phyloP scores from a whole-genome alignment of 1,139 yeast species.

The Geotrichum carabidarum region DNA sequence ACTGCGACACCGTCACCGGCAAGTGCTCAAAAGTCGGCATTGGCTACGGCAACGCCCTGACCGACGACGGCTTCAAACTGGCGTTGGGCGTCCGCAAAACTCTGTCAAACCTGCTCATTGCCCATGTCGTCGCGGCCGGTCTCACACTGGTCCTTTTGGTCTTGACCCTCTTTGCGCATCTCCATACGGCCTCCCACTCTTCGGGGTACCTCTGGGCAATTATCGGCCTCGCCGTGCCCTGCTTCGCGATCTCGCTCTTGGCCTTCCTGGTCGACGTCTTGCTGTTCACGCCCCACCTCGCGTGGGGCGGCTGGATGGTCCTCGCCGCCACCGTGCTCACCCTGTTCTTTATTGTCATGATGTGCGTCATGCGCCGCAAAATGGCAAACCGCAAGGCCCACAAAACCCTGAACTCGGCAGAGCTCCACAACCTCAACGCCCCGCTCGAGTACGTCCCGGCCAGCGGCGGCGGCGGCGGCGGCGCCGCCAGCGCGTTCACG shows the following conservation, averaged over 20 bases:
- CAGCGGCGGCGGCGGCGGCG: background rate
- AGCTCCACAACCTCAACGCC: conserved; percentile 25
- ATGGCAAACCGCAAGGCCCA: conserved; percentile 44
- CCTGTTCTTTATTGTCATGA: conserved; percentile 40
- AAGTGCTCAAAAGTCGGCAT: conserved; percentile 50
- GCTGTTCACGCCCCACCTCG: conserved; percentile 48
- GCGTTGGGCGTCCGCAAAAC: conserved; percentile 58
- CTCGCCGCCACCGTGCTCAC: conserved; percentile 45
- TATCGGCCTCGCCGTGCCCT: conserved; percentile 44
- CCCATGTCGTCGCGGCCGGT: conserved; percentile 80
- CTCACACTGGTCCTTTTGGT: conserved; percentile 52
- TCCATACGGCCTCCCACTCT: conserved; percentile 39
- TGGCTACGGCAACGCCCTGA: conserved; percentile 42
- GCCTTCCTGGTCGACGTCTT: conserved; percentile 53
- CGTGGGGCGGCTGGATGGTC: conserved; percentile 54
- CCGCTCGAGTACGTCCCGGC: background rate
- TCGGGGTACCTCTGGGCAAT: conserved; percentile 38
- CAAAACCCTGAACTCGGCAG: conserved; percentile 26
- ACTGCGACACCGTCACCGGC: conserved; percentile 47
- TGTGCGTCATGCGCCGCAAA: conserved; percentile 51
- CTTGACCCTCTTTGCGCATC: conserved; percentile 40
- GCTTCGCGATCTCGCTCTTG: conserved; percentile 46
- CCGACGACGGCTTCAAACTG: conserved; percentile 44
- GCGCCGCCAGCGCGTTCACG: background rate
- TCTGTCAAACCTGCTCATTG: conserved; percentile 65